A percentile compares a stretch with the other conserved stretches of the same genome.
Evolutionary conservation across 345 rosid genomes (phyloP).

Genomic region (Eucalyptus caleyi): DNA sequence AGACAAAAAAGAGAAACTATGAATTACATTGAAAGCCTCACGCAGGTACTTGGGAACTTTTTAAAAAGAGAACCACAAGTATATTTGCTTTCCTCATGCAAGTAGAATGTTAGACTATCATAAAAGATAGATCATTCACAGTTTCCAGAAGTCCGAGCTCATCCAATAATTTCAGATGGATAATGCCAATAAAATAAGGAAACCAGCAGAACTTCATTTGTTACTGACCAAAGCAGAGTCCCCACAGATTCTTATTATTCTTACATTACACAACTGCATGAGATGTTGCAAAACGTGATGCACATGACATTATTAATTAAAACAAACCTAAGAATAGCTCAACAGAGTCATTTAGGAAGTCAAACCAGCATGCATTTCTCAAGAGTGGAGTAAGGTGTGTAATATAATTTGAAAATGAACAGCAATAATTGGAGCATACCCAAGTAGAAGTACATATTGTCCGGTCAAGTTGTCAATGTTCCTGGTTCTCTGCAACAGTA

Average conservation of each 20-base stretch:
- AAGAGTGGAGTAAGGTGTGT: background rate
- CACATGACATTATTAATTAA: background rate
- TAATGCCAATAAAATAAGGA: background rate
- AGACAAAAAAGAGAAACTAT: background rate
- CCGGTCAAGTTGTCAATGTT: conserved; percentile 80
- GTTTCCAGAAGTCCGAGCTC: background rate
- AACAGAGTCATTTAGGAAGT: background rate
- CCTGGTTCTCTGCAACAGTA: conserved; percentile 66
- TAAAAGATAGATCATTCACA: background rate
- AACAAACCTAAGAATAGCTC: background rate
- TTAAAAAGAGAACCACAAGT: background rate
- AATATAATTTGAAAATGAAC: background rate
- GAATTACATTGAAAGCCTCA: background rate
- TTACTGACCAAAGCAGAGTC: background rate
- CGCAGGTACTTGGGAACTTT: background rate
- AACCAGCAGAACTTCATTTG: background rate
- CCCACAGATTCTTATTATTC: background rate
- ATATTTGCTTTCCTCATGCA: background rate
- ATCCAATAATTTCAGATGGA: background rate
- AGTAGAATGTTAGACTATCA: background rate
- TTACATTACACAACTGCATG: background rate
- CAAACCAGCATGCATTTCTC: background rate
- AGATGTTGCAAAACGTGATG: background rate
- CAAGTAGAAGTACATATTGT: conserved; percentile 68
- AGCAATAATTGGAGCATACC: conserved; percentile 18